Evolutionary conservation across 2,329 filamentous ascomycete genomes (phyloP).

Genomic region (Ceratocystis cacaofunesta): DNA sequence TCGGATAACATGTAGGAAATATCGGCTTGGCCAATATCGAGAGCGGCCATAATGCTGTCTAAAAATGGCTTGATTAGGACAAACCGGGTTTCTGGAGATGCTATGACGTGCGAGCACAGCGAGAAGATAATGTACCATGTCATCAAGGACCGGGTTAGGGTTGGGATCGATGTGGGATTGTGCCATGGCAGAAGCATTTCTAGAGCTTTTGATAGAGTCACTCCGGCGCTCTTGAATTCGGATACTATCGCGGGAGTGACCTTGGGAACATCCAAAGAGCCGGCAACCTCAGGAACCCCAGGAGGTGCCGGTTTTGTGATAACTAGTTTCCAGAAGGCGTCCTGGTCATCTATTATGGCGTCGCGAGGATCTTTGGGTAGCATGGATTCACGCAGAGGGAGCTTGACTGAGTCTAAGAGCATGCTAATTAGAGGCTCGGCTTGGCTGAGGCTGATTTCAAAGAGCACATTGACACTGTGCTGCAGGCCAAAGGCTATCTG

Average conservation of each 20-base stretch:
- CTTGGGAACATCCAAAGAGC: conserved; percentile 2
- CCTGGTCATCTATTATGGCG: conserved; percentile 10
- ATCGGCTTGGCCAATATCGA: not conserved
- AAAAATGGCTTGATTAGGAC: conserved; percentile 10
- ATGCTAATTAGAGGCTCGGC: not conserved
- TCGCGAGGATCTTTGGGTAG: not conserved
- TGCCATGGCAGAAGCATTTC: conserved; percentile 7
- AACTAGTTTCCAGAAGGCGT: conserved; percentile 14
- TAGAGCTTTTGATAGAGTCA: conserved; percentile 8
- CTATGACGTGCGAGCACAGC: not conserved
- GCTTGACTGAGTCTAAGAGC: not conserved
- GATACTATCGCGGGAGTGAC: not conserved
- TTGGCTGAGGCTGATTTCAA: conserved; percentile 12
- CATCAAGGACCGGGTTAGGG: conserved; percentile 8
- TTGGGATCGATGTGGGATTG: not conserved
- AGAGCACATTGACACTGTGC: not conserved
- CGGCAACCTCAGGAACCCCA: not conserved
- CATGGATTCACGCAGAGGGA: not conserved
- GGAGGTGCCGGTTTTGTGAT: conserved; percentile 3
- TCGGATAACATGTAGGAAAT: conserved; percentile 1
- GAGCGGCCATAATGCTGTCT: conserved; percentile 11
- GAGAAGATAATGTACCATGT: conserved; percentile 15
- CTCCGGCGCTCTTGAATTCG: not conserved
- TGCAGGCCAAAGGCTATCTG: conserved; percentile 4
- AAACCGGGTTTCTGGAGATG: not conserved